These are phyloP conservation scores for Medicago lupulina DNA, from an alignment of 306 rosid species.

Conservation along the genomic window DNA sequence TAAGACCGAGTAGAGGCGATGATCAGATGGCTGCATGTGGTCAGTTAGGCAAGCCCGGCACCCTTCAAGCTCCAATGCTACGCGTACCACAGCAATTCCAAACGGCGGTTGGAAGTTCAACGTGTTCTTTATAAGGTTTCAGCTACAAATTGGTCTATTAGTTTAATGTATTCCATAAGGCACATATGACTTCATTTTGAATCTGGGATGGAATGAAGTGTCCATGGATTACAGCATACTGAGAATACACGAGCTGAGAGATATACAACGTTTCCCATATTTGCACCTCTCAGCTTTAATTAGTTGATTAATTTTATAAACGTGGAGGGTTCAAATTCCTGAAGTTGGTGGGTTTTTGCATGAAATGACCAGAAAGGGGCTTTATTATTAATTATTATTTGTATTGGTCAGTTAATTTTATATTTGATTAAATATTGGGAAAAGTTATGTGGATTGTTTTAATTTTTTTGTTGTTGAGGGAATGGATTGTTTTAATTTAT, in stretches of 20 bases:
- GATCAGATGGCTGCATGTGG: conserved; percentile 99
- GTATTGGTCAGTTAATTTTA: neutral
- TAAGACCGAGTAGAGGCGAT: conserved; percentile 83
- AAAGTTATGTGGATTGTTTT: neutral
- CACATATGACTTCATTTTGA: neutral
- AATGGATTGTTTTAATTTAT: neutral
- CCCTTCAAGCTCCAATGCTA: conserved; percentile 76
- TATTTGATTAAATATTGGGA: conserved; percentile 7
- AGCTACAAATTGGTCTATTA: conserved; percentile 13
- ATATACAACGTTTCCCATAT: neutral
- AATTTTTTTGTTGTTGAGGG: too few species aligned
- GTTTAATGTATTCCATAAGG: neutral
- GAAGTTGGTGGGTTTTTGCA: neutral
- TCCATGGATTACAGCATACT: neutral
- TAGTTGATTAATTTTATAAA: neutral
- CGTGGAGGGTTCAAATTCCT: conserved; percentile 13
- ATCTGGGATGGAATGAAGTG: neutral
- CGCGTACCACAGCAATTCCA: conserved; percentile 81
- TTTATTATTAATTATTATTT: neutral
- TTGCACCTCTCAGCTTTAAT: conserved; percentile 21
- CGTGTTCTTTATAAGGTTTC: conserved; percentile 36
- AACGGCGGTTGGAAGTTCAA: conserved; percentile 50
- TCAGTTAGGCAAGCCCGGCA: conserved; percentile 84
- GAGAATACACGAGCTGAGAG: conserved; percentile 10
- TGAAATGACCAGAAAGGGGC: neutral